phyloP scores from a whole-genome alignment of 208 protist species.

The Crithidia mellificae region DNA sequence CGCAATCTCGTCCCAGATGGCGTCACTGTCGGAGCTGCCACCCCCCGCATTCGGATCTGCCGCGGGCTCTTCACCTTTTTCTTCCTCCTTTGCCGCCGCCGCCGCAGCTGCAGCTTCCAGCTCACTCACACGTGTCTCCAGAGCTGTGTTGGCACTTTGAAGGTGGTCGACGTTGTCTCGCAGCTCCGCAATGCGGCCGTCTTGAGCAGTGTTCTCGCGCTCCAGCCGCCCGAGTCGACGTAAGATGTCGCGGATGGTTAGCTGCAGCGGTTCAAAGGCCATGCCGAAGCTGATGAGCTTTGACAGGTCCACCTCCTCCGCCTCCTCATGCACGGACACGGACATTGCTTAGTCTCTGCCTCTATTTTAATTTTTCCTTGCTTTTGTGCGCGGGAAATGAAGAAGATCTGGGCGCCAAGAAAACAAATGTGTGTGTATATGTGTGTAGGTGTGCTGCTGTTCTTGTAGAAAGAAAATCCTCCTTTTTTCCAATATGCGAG shows the following conservation, averaged over 20 bases:
- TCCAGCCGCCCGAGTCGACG: conserved; percentile 44
- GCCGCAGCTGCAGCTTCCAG: conserved; percentile 4
- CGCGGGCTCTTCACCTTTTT: background rate
- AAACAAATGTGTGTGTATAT: background rate
- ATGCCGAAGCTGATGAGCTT: conserved; percentile 79
- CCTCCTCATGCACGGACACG: conserved; percentile 24
- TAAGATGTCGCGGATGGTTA: conserved; percentile 67
- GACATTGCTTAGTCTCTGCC: conserved; percentile 8
- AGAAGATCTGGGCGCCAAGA: no score
- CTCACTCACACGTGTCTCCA: conserved; percentile 36
- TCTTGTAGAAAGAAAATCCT: no score
- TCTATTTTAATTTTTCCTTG: background rate
- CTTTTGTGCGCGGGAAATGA: no score
- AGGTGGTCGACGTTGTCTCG: conserved; percentile 45
- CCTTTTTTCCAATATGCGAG: no score
- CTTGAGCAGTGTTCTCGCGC: conserved; percentile 33
- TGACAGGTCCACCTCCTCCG: conserved; percentile 67
- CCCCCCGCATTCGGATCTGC: background rate
- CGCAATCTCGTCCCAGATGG: conserved; percentile 67
- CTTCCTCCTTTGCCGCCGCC: background rate
- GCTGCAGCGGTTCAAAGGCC: conserved; percentile 72
- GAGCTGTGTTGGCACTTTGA: conserved; percentile 15
- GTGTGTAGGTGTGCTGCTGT: background rate
- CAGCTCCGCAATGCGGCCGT: conserved; percentile 54
- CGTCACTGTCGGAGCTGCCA: conserved; percentile 34